A percentile compares a stretch with the other conserved stretches of the same genome.
phyloP scores from a whole-genome alignment of 768 basidiomycete species.

The Lentinula sp. region DNA sequence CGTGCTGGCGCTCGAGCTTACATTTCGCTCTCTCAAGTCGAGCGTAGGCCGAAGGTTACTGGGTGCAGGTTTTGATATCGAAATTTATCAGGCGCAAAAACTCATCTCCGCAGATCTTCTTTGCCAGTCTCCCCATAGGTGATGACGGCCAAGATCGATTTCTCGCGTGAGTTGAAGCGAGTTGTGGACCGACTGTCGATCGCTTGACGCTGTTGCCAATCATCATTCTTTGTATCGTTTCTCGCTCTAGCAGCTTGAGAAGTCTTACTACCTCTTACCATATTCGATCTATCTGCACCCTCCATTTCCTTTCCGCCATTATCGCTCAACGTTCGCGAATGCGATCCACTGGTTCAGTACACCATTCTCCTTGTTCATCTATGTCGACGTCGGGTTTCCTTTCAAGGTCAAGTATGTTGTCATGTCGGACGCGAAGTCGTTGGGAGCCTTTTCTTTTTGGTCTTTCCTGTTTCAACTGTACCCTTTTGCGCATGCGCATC shows the following conservation, averaged over 20 bases:
- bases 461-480: background rate
- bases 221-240: background rate
- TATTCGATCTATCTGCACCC: background rate
- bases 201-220: background rate
- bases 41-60: background rate
- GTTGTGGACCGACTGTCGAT: background rate
- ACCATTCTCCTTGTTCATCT: background rate
- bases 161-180: background rate
- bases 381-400: background rate
- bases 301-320: background rate
- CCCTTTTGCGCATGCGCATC: slow-evolving; percentile 6
- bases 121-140: slow-evolving; percentile 2
- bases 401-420: background rate
- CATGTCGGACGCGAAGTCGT: background rate
- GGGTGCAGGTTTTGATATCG: background rate
- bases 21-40: background rate
- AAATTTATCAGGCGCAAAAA: background rate
- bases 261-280: background rate
- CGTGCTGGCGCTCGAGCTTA: background rate
- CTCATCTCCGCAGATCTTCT: background rate
- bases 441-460: background rate
- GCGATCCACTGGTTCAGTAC: background rate
- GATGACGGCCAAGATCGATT: background rate
- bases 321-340: background rate
- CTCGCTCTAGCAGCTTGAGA: slow-evolving; percentile 4